Conservation (phyloP, 2,329 filamentous ascomycete genomes). For the Cercospora canescens region DNA sequence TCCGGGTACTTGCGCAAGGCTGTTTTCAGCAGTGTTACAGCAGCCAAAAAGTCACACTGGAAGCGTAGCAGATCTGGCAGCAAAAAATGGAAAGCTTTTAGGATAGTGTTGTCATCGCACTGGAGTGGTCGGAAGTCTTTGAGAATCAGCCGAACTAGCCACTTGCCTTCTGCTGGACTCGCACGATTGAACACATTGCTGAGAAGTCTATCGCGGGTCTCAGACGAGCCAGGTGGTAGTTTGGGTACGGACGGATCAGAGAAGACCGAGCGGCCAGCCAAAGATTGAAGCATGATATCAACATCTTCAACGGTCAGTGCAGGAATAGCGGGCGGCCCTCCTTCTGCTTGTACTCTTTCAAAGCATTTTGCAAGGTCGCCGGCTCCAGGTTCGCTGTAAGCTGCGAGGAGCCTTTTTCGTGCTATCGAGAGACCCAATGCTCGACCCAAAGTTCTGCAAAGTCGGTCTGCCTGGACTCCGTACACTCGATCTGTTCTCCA, state of each 20-base stretch:
- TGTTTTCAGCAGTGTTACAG: slow-evolving; percentile 56
- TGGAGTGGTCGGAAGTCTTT: slow-evolving; percentile 71
- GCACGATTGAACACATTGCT: slow-evolving; percentile 60
- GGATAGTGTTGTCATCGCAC: slow-evolving; percentile 58
- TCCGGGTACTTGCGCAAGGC: slow-evolving; percentile 41
- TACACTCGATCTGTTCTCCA: slow-evolving; percentile 78
- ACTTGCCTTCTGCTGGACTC: slow-evolving; percentile 73
- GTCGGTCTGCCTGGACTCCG: slow-evolving; percentile 59
- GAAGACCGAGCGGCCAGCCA: slow-evolving; percentile 70
- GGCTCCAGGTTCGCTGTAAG: slow-evolving; percentile 59
- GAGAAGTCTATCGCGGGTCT: slow-evolving; percentile 49
- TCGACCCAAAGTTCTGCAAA: slow-evolving; percentile 68
- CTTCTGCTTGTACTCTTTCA: slow-evolving; percentile 61
- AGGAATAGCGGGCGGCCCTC: slow-evolving; percentile 45
- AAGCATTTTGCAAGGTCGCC: slow-evolving; percentile 74
- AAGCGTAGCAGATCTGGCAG: slow-evolving; percentile 70
- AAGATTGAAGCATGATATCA: slow-evolving; percentile 61
- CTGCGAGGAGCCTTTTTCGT: slow-evolving; percentile 61
- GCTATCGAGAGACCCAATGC: slow-evolving; percentile 65
- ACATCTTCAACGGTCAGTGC: slow-evolving; percentile 70
- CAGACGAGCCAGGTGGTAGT: slow-evolving; percentile 26
- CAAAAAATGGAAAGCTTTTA: slow-evolving; percentile 65
- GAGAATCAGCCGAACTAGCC: slow-evolving; percentile 78
- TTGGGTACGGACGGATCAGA: slow-evolving; percentile 63
- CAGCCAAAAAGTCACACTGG: slow-evolving; percentile 65